Conservation (phyloP, 2,329 filamentous ascomycete species). For the Claviceps sorghi region DNA sequence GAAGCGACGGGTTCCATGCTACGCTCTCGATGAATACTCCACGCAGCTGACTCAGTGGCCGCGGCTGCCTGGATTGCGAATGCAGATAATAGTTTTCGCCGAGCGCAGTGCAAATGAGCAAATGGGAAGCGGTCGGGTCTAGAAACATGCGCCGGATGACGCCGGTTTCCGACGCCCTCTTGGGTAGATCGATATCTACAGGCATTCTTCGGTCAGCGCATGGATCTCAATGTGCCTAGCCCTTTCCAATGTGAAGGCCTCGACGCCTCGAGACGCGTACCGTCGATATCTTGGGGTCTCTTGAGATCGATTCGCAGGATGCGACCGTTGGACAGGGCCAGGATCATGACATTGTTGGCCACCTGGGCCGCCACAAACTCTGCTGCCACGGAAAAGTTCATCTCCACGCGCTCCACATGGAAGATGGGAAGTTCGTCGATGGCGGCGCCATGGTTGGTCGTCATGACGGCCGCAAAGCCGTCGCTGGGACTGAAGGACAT, state of each 20-base stretch:
- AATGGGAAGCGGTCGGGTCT: conserved; percentile 87
- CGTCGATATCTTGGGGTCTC: conserved; percentile 88
- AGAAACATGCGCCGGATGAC: conserved; percentile 94
- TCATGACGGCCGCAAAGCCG: conserved; percentile 56
- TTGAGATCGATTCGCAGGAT: conserved; percentile 91
- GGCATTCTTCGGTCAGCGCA: conserved; percentile 1
- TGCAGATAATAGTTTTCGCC: conserved; percentile 98
- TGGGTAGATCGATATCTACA: conserved; percentile 88
- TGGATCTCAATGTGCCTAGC: background rate
- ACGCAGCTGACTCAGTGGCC: conserved; percentile 66
- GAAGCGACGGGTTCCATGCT: conserved; percentile 87
- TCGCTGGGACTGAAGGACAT: conserved; percentile 30
- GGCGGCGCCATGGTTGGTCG: conserved; percentile 39
- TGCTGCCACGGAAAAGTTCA: conserved; percentile 86
- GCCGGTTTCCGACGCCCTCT: conserved; percentile 79
- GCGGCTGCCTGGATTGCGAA: conserved; percentile 79
- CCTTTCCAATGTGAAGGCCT: background rate
- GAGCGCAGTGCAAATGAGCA: conserved; percentile 78
- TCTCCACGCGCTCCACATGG: conserved; percentile 79
- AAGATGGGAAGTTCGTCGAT: conserved; percentile 73
- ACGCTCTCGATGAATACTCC: conserved; percentile 79
- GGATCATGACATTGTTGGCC: conserved; percentile 87
- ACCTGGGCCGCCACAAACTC: conserved; percentile 95
- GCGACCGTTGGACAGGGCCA: conserved; percentile 81
- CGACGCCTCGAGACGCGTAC: conserved; percentile 23